Conservation (phyloP, 2,329 filamentous ascomycete species). For the Ceratocystis lukuohia region DNA sequence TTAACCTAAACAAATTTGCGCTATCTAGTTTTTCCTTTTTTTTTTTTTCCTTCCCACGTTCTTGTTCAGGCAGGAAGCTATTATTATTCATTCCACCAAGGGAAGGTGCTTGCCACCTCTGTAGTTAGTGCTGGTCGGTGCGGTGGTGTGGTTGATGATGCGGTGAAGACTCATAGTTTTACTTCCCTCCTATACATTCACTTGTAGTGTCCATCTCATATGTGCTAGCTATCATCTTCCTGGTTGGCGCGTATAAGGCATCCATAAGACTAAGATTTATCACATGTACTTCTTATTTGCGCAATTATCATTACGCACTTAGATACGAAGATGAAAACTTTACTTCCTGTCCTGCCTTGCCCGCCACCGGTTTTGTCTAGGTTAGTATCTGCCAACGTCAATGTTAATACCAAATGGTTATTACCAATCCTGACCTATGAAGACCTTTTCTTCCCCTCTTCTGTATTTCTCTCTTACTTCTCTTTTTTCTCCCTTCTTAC, state of each 20-base stretch:
- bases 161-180: too few relatives aligned
- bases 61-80: neutral
- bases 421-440: neutral
- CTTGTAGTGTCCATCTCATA: too few relatives aligned
- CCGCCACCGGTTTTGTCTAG: neutral
- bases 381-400: neutral
- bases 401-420: neutral
- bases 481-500: slow-evolving; percentile 7
- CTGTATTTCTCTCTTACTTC: slow-evolving; percentile 15
- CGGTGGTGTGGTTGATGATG: neutral
- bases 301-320: too few relatives aligned
- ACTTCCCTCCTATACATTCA: too few relatives aligned
- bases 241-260: too few relatives aligned
- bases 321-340: too few relatives aligned
- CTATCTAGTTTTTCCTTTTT: neutral
- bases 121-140: neutral
- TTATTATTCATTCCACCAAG: neutral
- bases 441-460: slow-evolving; percentile 1
- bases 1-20: neutral
- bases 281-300: too few relatives aligned
- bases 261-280: too few relatives aligned
- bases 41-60: neutral
- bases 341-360: too few relatives aligned
- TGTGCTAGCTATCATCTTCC: too few relatives aligned
- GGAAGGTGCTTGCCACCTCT: neutral